These are phyloP conservation scores for Ophiocytium majus DNA, from an alignment of 352 stramenopile genomes.

Conservation along the genomic window DNA sequence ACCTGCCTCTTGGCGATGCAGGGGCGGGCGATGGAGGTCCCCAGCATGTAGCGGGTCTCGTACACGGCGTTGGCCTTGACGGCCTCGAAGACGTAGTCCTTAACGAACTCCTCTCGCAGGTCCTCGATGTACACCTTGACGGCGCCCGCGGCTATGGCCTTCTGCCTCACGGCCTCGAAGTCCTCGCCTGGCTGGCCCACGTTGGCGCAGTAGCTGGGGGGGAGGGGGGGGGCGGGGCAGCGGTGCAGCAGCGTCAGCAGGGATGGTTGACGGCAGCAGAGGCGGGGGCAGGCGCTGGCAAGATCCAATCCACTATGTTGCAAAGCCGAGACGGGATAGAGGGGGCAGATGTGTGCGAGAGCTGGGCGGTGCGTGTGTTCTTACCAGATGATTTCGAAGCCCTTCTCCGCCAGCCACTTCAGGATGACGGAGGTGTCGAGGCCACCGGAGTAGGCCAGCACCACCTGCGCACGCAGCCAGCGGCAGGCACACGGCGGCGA, in stretches of 20 bases:
- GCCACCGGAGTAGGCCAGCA: constrained; percentile 64
- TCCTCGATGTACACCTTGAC: constrained; percentile 90
- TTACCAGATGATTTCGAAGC: constrained; percentile 89
- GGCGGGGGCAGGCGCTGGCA: no score
- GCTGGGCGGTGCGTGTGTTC: no score
- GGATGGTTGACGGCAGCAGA: no score
- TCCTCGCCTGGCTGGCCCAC: constrained; percentile 93
- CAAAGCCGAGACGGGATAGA: constrained; percentile 6
- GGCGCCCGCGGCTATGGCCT: constrained; percentile 72
- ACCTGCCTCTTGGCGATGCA: constrained; percentile 96
- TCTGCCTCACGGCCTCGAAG: constrained; percentile 87
- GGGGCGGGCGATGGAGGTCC: constrained; percentile 90
- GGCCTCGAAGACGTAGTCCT: constrained; percentile 84
- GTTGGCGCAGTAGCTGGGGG: constrained; percentile 95
- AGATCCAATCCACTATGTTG: no score
- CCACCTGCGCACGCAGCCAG: constrained; percentile 26
- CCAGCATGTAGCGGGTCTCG: constrained; percentile 72
- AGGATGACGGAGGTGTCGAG: constrained; percentile 98
- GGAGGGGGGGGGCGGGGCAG: no score
- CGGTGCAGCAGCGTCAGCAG: no score
- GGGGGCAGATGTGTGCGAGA: not conserved
- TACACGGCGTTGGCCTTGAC: constrained; percentile 91
- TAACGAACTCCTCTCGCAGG: constrained; percentile 93
- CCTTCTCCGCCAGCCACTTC: constrained; percentile 95
- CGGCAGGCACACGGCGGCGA: not conserved